A percentile compares a stretch with the other conserved stretches of the same genome.
phyloP scores from a whole-genome alignment of 768 basidiomycete species.

The Suillus decipiens region DNA sequence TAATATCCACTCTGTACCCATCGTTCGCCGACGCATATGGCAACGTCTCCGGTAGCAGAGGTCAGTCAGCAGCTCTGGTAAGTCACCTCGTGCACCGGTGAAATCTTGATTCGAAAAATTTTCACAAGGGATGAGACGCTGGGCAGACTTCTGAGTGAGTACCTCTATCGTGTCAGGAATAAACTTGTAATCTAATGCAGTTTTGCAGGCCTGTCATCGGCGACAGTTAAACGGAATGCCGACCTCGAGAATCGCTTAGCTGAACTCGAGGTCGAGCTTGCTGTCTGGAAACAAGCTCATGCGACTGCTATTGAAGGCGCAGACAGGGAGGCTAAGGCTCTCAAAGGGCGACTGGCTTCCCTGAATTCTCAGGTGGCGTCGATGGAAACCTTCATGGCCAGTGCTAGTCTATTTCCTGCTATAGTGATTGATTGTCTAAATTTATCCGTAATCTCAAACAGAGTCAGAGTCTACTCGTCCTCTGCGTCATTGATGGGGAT shows the following conservation, averaged over 20 bases:
- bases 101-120: constrained; percentile 24
- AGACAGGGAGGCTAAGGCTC: constrained; percentile 63
- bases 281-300: constrained; percentile 73
- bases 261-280: constrained; percentile 69
- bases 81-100: constrained; percentile 25
- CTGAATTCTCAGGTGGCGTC: constrained; percentile 66
- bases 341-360: constrained; percentile 66
- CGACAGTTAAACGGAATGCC: constrained; percentile 62
- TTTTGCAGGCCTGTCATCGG: constrained; percentile 57
- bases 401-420: constrained; percentile 23
- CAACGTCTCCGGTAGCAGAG: constrained; percentile 61
- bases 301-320: constrained; percentile 59
- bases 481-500: constrained; percentile 76
- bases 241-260: constrained; percentile 65
- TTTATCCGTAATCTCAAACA: constrained; percentile 27
- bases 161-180: constrained; percentile 12
- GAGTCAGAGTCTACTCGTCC: constrained; percentile 67
- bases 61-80: constrained; percentile 67
- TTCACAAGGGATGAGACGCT: constrained; percentile 65
- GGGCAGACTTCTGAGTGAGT: constrained; percentile 57
- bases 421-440: background rate
- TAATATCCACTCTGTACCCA: constrained; percentile 31
- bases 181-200: constrained; percentile 16
- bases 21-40: constrained; percentile 42
- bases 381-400: constrained; percentile 52